Conservation (phyloP, 176 grass and related monocot species). For the Aegilops longissima region DNA sequence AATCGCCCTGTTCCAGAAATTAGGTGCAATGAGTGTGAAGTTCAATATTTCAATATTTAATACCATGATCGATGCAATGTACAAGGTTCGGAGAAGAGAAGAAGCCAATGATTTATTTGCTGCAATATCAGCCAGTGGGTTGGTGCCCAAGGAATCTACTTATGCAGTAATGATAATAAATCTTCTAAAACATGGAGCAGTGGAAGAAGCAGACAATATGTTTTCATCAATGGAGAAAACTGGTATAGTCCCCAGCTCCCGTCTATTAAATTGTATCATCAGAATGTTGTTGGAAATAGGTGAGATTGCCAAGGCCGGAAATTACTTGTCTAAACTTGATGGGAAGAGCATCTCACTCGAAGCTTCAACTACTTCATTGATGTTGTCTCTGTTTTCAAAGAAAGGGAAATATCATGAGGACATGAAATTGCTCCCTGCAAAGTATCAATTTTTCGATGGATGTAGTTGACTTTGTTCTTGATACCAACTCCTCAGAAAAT, state of each 20-base stretch:
- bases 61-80: conserved; percentile 6
- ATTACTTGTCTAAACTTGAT: background rate
- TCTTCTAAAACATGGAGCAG: background rate
- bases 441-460: background rate
- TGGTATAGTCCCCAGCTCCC: background rate
- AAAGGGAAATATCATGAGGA: background rate
- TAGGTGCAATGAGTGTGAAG: background rate
- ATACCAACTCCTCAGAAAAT: background rate
- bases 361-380: background rate
- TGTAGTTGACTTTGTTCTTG: background rate
- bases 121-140: background rate
- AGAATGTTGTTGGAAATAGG: background rate
- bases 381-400: background rate
- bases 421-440: background rate
- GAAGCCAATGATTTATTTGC: background rate
- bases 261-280: background rate
- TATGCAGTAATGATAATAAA: background rate
- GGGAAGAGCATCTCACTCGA: background rate
- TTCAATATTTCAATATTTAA: background rate
- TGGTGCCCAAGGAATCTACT: background rate
- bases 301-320: background rate
- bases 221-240: background rate
- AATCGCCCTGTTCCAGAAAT: background rate
- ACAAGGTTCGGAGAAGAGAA: background rate
- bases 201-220: background rate